Percentiles rank a stretch among this genome's conserved stretches.
Evolutionary conservation across 345 rosid species (phyloP).

Genomic region (Barbarea vulgaris): DNA sequence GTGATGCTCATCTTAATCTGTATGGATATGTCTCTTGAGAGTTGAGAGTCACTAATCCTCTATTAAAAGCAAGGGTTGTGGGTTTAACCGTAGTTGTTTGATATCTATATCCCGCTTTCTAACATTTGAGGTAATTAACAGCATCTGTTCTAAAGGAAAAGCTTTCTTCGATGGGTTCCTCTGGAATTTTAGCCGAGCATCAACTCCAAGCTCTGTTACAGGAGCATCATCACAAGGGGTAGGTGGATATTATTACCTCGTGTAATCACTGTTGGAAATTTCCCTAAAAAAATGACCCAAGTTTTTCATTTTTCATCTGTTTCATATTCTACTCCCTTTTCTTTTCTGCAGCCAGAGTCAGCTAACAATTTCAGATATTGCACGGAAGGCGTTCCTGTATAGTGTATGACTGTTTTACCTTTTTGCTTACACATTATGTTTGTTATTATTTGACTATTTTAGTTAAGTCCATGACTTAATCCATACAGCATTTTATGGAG

Average conservation of each 20-base stretch:
- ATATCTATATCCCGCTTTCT: conserved; percentile 31
- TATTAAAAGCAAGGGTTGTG: conserved; percentile 12
- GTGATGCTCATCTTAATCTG: conserved; percentile 6
- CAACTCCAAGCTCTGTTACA: conserved; percentile 96
- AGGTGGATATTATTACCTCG: conserved; percentile 35
- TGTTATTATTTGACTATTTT: conserved; percentile 5
- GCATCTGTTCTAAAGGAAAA: conserved; percentile 93
- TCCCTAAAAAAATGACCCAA: neutral
- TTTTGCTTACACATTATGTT: conserved; percentile 7
- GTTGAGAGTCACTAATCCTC: conserved; percentile 6
- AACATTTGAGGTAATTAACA: conserved; percentile 52
- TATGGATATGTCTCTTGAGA: conserved; percentile 8
- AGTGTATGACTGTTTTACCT: conserved; percentile 63
- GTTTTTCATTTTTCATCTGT: conserved; percentile 13
- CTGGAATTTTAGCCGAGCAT: conserved; percentile 98
- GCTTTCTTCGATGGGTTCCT: conserved; percentile 88
- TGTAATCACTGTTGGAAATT: conserved; percentile 18
- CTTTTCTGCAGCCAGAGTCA: conserved; percentile 70
- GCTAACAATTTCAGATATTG: conserved; percentile 86
- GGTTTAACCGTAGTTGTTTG: neutral
- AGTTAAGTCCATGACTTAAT: conserved; percentile 27
- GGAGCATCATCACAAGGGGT: conserved; percentile 92
- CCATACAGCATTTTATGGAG: conserved; percentile 92
- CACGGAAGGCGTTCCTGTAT: conserved; percentile 97
- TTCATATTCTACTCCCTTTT: conserved; percentile 11